Conservation (phyloP, 768 basidiomycete genomes). For the Xerocomellus chrysenteron region DNA sequence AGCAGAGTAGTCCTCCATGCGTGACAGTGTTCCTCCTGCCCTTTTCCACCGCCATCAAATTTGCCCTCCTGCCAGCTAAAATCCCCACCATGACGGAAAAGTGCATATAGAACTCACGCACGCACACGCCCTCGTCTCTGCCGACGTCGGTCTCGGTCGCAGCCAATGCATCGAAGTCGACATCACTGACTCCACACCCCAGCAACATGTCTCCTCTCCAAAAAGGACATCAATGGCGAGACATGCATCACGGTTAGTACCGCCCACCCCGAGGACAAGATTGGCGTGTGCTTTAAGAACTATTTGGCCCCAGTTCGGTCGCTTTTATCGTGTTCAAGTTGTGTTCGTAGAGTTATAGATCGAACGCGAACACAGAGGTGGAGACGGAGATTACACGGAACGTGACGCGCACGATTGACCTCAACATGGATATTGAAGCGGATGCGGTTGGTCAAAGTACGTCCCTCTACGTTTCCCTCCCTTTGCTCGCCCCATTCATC, state of each 20-base stretch:
- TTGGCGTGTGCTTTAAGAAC: constrained; percentile 95
- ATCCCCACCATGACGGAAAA: constrained; percentile 61
- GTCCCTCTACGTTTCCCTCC: too few species aligned
- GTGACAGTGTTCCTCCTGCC: constrained; percentile 17
- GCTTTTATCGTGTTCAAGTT: neutral
- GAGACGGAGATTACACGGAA: too few species aligned
- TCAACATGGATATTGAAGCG: too few species aligned
- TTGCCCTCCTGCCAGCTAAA: constrained; percentile 67
- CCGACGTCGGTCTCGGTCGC: constrained; percentile 76
- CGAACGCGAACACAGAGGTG: too few species aligned
- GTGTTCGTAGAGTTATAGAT: too few species aligned
- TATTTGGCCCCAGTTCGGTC: constrained; percentile 61
- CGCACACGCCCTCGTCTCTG: constrained; percentile 92
- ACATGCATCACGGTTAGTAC: constrained; percentile 86
- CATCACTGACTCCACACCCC: constrained; percentile 84
- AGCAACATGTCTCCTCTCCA: constrained; percentile 86
- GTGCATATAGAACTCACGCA: constrained; percentile 93
- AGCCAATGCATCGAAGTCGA: constrained; percentile 59
- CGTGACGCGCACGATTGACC: too few species aligned
- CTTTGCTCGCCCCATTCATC: too few species aligned
- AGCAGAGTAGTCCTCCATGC: too few species aligned
- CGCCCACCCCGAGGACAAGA: constrained; percentile 88
- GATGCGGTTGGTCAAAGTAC: too few species aligned
- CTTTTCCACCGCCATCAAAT: constrained; percentile 71
- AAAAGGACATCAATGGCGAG: constrained; percentile 85